Evolutionary conservation across 345 rosid species (phyloP).

Genomic region (Ceriops decandra): DNA sequence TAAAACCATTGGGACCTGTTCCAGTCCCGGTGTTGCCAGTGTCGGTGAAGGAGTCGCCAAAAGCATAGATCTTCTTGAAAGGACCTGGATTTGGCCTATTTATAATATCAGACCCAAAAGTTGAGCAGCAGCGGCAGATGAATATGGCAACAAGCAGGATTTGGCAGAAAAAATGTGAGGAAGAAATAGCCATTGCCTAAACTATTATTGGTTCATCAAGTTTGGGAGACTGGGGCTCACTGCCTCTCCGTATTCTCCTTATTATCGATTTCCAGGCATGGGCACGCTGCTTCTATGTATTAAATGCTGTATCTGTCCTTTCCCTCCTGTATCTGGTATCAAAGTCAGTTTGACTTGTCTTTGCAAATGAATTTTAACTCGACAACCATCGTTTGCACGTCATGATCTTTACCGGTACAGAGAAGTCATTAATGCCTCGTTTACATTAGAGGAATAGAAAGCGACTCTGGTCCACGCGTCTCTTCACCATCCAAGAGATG

Average conservation of each 20-base stretch:
- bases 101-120: slow-evolving; percentile 14
- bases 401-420: neutral
- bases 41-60: slow-evolving; percentile 93
- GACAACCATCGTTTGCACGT: neutral
- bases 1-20: slow-evolving; percentile 68
- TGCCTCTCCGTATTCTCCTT: neutral
- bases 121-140: slow-evolving; percentile 17
- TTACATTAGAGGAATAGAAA: neutral
- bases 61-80: slow-evolving; percentile 75
- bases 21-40: slow-evolving; percentile 77
- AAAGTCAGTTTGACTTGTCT: too few relatives aligned
- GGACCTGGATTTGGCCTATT: slow-evolving; percentile 24
- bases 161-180: slow-evolving; percentile 13
- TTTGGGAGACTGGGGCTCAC: neutral
- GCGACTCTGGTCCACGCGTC: neutral
- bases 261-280: neutral
- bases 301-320: too few relatives aligned
- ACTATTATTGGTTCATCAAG: neutral
- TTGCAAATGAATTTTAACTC: neutral
- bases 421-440: neutral
- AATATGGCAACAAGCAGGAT: slow-evolving; percentile 8
- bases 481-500: too few relatives aligned
- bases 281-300: neutral
- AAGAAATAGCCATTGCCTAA: slow-evolving; percentile 21
- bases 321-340: too few relatives aligned